These are phyloP conservation scores for Arabidopsis suecica DNA, from an alignment of 345 rosid species.

Conservation along the genomic window DNA sequence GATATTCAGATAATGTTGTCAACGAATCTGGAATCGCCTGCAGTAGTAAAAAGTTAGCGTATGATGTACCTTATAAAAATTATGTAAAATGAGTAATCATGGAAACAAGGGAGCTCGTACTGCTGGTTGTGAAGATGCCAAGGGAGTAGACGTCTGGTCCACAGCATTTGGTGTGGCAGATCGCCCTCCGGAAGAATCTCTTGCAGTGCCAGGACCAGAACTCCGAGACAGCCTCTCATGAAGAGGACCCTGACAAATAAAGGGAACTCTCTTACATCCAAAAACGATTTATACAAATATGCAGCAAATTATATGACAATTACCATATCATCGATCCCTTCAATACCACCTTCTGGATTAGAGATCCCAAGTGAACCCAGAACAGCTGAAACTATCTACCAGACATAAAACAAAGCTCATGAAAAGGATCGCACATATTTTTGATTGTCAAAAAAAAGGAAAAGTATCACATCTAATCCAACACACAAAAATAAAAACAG, in stretches of 20 bases:
- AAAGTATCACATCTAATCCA: conserved; percentile 12
- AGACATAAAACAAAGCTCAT: conserved; percentile 17
- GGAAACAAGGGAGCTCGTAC: conserved; percentile 40
- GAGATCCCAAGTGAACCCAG: conserved; percentile 47
- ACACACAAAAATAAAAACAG: not conserved
- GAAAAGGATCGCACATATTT: conserved; percentile 5
- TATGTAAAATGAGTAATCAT: conserved; percentile 11
- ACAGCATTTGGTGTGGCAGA: conserved; percentile 31
- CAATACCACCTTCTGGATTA: conserved; percentile 44
- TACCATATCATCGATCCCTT: conserved; percentile 45
- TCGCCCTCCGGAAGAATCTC: conserved; percentile 38
- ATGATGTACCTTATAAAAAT: conserved; percentile 11
- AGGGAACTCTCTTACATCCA: conserved; percentile 16
- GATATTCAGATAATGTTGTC: conserved; percentile 59
- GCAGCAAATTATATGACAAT: not conserved
- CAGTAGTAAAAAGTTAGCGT: conserved; percentile 16
- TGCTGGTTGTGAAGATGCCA: conserved; percentile 51
- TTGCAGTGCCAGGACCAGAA: conserved; percentile 23
- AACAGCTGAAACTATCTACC: conserved; percentile 50
- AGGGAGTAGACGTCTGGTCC: conserved; percentile 47
- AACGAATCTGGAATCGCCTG: conserved; percentile 61
- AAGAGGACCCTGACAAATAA: conserved; percentile 42
- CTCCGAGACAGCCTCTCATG: conserved; percentile 42
- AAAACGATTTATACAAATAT: not conserved
- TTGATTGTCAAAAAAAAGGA: not conserved